Base-by-base conservation (phyloP, 352 stramenopile genomes). In the Globisporangium cederbergense region DNA sequence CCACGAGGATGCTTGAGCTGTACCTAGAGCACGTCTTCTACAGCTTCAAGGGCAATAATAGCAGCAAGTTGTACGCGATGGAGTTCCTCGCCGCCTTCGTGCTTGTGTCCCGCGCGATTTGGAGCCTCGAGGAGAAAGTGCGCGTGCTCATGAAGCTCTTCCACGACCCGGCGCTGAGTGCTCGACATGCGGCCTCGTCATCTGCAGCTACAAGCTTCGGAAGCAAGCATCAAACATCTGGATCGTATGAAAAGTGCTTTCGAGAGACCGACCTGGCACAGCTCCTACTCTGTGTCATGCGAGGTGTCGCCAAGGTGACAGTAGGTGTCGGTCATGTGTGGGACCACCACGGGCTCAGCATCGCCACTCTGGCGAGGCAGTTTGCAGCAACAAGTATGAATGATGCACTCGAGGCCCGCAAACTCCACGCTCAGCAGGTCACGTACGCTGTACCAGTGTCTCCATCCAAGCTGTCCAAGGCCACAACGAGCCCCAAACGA, bases 41-140 rank as follows among this genome's bases (percentile, higher is more conserved):
- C 9, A 83, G 78, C n/a, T 83, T 89, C 38, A 67, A 70, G 7
- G 62, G 66, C 10, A 54, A 63, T 5, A 65, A 46, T n/a, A 18
- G 30, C 2, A 59, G 2, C 13, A 74, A 73, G 3, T 13, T 91
- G 18, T 90, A 81, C 30, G 82, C 74, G 10, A 68, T 88, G 43
- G 80, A 90, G 51, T 88, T 90, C 36, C 71, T 91, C 34, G 78
- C 80, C 6, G 74, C 75, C 1, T 73, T 90, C 51, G 74, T 86
- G 0, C 58, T 91, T 0, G 67, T 76, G 14, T 91, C 82, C 6
- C 75, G 76, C 43, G 80, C 80, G 61, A 89, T 91, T 46, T 91
- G 82, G 82, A 65, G 68, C 10, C 60, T 77, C 2, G 70, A 88
- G 9, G 73, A 91, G 25, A 91, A 91, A 58, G 50, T 79, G 46